These are phyloP conservation scores for Pecoramyces ruminantium DNA, from an alignment of 192 early-diverging fungal genomes.

Conservation along the genomic window DNA sequence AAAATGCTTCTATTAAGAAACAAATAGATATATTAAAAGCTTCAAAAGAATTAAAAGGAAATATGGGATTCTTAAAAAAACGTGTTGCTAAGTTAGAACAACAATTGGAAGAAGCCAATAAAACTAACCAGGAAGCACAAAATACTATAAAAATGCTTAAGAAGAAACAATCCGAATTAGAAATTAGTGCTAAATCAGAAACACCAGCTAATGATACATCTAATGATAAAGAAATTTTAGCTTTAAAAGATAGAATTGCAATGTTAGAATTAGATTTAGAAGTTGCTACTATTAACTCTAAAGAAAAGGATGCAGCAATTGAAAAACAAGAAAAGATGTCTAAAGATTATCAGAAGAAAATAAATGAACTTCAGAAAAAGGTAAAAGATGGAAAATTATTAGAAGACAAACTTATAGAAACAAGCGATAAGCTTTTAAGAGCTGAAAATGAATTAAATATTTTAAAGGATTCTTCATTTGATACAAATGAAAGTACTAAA, in stretches of 20 bases:
- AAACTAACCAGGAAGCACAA: not conserved
- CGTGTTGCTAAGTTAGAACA: not conserved
- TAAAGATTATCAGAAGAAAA: not conserved
- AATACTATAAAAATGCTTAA: not conserved
- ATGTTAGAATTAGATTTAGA: not conserved
- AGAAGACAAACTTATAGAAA: not conserved
- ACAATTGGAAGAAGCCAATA: not conserved
- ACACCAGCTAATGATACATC: not conserved
- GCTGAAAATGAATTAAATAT: not conserved
- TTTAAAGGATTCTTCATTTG: not conserved
- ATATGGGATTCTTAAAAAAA: not conserved
- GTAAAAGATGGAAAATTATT: not conserved
- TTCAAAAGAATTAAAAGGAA: not conserved
- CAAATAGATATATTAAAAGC: not conserved
- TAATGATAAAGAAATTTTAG: not conserved
- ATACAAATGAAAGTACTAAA: not conserved
- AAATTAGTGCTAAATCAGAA: not conserved
- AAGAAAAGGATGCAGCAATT: not conserved
- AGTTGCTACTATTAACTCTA: not conserved
- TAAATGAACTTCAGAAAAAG: not conserved
- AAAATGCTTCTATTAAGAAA: not conserved
- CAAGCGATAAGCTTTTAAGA: not conserved
- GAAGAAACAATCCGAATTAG: not conserved
- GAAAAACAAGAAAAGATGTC: not conserved
- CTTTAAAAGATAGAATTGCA: not conserved